Evolutionary conservation across 2,329 filamentous ascomycete genomes (phyloP).

Genomic region (Penicillium decumbens): DNA sequence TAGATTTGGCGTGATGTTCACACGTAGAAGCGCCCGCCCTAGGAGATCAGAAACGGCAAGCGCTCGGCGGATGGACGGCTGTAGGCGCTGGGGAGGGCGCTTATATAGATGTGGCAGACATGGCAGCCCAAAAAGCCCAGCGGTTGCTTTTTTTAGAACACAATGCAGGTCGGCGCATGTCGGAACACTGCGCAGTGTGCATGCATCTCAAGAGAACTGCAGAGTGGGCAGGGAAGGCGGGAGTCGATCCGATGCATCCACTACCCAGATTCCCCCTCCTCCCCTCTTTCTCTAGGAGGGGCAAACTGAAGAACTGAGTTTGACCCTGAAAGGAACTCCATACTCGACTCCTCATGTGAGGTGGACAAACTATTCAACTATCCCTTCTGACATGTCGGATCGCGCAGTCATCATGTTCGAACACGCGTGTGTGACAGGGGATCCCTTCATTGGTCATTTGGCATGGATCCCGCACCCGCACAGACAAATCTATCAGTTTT

Average conservation of each 20-base stretch:
- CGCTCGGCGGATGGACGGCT: neutral
- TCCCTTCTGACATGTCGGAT: conserved; percentile 12
- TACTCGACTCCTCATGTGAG: conserved; percentile 22
- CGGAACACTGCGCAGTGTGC: conserved; percentile 13
- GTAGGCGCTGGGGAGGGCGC: conserved; percentile 20
- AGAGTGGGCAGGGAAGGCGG: neutral
- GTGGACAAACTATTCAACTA: conserved; percentile 8
- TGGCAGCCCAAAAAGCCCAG: conserved; percentile 3
- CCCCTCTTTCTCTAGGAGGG: neutral
- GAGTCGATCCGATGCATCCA: conserved; percentile 16
- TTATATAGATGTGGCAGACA: conserved; percentile 17
- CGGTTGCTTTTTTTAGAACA: conserved; percentile 15
- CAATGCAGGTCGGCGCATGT: conserved; percentile 3
- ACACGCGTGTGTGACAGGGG: conserved; percentile 19
- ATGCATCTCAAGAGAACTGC: conserved; percentile 1
- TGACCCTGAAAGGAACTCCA: neutral
- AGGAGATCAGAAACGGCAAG: neutral
- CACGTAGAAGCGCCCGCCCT: neutral
- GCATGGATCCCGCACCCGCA: conserved; percentile 8
- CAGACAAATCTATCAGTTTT: conserved; percentile 11
- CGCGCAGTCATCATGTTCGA: conserved; percentile 3
- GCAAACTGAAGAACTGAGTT: neutral
- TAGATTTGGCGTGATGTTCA: conserved; percentile 6
- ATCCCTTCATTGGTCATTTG: conserved; percentile 7
- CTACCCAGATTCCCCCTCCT: neutral